These are phyloP conservation scores for Ambrosia hybrid DNA, from an alignment of 140 eudicot species.

Conservation along the genomic window DNA sequence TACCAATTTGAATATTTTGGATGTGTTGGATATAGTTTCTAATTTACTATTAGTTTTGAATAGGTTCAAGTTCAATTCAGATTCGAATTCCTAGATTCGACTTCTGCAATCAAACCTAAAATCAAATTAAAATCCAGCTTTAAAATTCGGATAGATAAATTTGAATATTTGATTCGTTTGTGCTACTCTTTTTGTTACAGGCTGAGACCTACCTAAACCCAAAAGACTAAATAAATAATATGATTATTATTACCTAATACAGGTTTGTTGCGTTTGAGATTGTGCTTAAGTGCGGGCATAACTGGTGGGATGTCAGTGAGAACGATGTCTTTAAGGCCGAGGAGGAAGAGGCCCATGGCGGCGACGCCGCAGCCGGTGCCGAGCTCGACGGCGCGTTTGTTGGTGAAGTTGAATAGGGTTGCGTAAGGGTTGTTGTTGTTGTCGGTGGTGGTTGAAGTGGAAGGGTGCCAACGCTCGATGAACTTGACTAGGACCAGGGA, in stretches of 20 bases:
- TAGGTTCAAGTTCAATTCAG: no score
- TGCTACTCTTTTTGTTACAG: no score
- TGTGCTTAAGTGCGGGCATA: slow-evolving; percentile 87
- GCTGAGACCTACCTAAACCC: no score
- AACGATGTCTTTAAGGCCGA: slow-evolving; percentile 69
- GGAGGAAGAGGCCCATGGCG: slow-evolving; percentile 75
- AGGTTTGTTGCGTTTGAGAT: slow-evolving; percentile 70
- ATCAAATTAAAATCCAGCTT: no score
- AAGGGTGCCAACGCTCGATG: slow-evolving; percentile 79
- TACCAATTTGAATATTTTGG: no score
- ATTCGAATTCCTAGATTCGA: no score
- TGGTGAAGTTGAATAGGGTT: slow-evolving; percentile 54
- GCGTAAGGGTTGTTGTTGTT: slow-evolving; percentile 64
- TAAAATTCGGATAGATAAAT: no score
- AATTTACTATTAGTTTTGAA: no score
- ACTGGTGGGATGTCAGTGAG: slow-evolving; percentile 90
- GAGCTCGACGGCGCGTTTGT: slow-evolving; percentile 77
- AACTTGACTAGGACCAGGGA: slow-evolving; percentile 91
- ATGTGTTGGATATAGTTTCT: no score
- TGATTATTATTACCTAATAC: slow-evolving; percentile 53
- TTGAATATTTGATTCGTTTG: no score
- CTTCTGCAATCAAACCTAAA: no score
- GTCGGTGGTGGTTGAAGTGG: slow-evolving; percentile 21
- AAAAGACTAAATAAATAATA: no score
- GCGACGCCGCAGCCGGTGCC: slow-evolving; percentile 96